Base-by-base conservation (phyloP, 495 filamentous ascomycete genomes). In the Hypoxylon fragiforme region DNA sequence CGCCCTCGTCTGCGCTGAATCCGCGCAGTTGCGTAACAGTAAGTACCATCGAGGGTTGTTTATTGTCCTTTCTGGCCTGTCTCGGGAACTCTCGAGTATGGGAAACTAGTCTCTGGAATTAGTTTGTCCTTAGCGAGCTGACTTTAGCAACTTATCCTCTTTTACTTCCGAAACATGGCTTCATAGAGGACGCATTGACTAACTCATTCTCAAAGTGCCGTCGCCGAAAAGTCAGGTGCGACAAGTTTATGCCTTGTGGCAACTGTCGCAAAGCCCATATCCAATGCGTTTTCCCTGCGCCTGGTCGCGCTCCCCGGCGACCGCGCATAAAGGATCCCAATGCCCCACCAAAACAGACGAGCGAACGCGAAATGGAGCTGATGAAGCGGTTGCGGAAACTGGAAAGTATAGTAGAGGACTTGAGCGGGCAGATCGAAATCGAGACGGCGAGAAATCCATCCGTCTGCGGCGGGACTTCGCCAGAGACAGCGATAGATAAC, bases 211-310 rank as follows among this genome's bases (percentile, higher is more conserved):
- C n/a, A n/a, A n/a, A n/a, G 20, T 96, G 91, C 66, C 80, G 90
- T 16, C 82, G 85, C 53, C 77, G 91, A 38, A 96, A 96, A 67
- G 90, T 94, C 3, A 85, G 86, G 48, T 96, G 91, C 70, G 89
- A 97, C 74, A 95, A 95, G 69, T 75, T 82, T 35, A 78, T 77
- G 62, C 90, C 91, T 3, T 96, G 91, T 71, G 85, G 84, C 43
- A 95, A 96, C 63, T 96, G 91, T 69, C 78, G 80, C 40, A 85
- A 85, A 62, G 86, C 85, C 7, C 83, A 85, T 20, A 87, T 87
- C 50, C 84, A 90, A 64, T 96, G 91, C 69, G 72, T 91, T 20
- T 96, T 91, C 66, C 91, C 91, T 1, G 83, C 86, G 1, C 90
- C 90, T 0, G 90, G 89, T 12, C 77, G 91, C 44, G 90, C 91